Evolutionary conservation across 257 asterid genomes (phyloP), one percentile per base, ranked within the genome.

Genomic region (Jaltomata sinuosa): DNA sequence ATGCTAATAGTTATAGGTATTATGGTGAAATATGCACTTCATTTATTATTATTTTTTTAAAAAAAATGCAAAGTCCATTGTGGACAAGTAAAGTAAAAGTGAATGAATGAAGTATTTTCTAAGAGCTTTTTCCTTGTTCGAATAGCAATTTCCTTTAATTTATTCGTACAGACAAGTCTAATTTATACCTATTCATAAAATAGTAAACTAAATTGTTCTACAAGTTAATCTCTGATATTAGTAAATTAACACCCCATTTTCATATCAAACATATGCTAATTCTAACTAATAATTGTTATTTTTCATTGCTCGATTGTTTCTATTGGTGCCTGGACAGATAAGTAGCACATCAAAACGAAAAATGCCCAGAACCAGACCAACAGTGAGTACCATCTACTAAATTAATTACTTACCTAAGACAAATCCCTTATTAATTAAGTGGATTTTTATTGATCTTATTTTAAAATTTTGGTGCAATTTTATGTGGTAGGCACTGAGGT

Each of bases 321-420:
- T 67, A 3, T n/a, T 83, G 57, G 22, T 74, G 81, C 62, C 21
- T 45, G 27, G 49, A 21, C 89, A 87, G 90, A 67, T 10, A 40
- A 45, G 83, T n/a, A 53, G 83, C 11, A 88, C 36, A 65, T 81
- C 84, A 19, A 65, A 49, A 21, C 80, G 86, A 80, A 83, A 82
- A 65, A 87, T 91, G 90, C 89, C 92, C 38, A 87, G 83, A 83
- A 87, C 90, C 59, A 91, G 80, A 79, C 95, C 95, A 86, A 85
- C 93, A 0, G 94, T 91, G 38, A 85, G 93, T 85, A 45, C 67
- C 34, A 5, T 40, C 36, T 67, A 57, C 11, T 6, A 36, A 45
- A 49, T 64, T n/a, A 49, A 25, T 25, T 8, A 15, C 27, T 7
- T 22, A 34, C 49, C 59, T 9, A n/a, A 21, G 64, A 19, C 47